phyloP scores from a whole-genome alignment of 176 grass and related monocot genomes.

The Oryza coarctata region DNA sequence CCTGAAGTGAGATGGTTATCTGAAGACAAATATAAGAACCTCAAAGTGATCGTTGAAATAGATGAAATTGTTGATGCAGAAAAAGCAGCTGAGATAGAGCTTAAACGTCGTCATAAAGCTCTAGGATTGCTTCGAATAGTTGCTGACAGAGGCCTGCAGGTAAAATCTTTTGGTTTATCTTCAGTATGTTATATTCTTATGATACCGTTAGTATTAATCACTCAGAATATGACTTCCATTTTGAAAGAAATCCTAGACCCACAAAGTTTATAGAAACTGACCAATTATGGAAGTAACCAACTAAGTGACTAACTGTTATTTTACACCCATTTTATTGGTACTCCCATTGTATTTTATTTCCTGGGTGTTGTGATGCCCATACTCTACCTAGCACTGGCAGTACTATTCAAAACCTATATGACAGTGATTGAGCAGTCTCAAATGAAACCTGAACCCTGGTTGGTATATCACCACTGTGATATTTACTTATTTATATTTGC shows the following conservation, averaged over 20 bases:
- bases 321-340: neutral
- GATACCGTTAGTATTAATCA: conserved; percentile 10
- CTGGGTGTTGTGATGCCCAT: neutral
- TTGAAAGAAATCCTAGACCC: neutral
- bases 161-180: conserved; percentile 39
- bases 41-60: conserved; percentile 95
- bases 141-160: conserved; percentile 86
- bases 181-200: neutral
- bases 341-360: neutral
- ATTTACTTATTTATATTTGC: neutral
- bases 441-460: neutral
- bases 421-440: neutral
- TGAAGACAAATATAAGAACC: conserved; percentile 82
- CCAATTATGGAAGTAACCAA: neutral
- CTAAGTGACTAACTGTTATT: conserved; percentile 2
- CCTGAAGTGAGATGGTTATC: conserved; percentile 80
- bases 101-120: conserved; percentile 72
- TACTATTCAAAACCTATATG: neutral
- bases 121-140: conserved; percentile 75
- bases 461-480: neutral
- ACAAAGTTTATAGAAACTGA: neutral
- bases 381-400: neutral
- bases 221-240: neutral
- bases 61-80: conserved; percentile 72
- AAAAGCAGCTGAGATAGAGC: conserved; percentile 67